A percentile compares a stretch with the other conserved stretches of the same genome.
Evolutionary conservation across 2,329 filamentous ascomycete genomes (phyloP).

Genomic region (Monilinia vaccinii-corymbosi): DNA sequence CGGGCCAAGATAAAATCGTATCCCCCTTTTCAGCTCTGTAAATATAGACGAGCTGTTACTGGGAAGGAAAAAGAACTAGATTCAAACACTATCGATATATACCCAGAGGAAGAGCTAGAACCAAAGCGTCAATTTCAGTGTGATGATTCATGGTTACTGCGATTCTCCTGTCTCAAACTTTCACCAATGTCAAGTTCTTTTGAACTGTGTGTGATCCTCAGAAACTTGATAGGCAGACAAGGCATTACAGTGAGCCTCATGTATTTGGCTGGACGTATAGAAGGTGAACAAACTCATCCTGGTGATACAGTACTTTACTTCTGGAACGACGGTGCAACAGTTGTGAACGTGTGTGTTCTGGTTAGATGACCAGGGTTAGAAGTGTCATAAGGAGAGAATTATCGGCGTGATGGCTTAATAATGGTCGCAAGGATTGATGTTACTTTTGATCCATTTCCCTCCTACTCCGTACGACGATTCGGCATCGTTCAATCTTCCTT

Average conservation of each 20-base stretch:
- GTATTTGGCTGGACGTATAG: no score
- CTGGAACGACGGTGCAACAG: no score
- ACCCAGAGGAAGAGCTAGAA: not conserved
- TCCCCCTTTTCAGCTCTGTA: not conserved
- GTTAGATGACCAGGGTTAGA: no score
- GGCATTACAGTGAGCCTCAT: not conserved
- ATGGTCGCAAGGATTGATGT: no score
- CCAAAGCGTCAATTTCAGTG: no score
- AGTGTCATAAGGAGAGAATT: no score
- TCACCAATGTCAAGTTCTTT: not conserved
- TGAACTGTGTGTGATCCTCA: not conserved
- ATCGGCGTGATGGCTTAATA: no score
- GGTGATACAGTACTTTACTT: no score
- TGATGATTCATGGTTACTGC: not conserved
- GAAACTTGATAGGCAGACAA: not conserved
- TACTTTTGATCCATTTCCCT: no score
- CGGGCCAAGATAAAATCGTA: not conserved
- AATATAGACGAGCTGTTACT: not conserved
- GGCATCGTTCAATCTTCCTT: slow-evolving; percentile 10
- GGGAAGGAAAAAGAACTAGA: not conserved
- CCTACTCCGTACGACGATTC: slow-evolving; percentile 1
- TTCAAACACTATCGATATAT: not conserved
- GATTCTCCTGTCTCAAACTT: not conserved
- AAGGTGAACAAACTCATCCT: not conserved
- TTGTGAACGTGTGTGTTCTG: no score